Base-by-base conservation (phyloP, 768 basidiomycete genomes). In the Pulveroboletus sp. region DNA sequence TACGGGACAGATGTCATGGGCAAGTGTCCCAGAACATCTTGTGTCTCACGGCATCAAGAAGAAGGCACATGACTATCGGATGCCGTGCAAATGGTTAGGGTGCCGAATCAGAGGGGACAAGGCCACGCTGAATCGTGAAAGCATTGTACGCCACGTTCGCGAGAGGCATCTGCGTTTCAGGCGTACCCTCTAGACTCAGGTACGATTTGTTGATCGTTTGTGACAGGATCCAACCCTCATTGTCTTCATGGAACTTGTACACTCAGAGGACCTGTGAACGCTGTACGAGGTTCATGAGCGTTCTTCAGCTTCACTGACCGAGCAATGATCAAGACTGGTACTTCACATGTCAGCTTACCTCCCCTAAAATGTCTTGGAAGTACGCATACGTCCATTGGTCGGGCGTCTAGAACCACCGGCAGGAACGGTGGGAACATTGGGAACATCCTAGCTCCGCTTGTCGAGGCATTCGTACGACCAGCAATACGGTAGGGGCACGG, bases 81-180 rank as follows among this genome's bases (percentile, higher is more conserved):
- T 60, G 10, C 0, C 1, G 0, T 64, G 63, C 11, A 15, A 14
- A 21, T 63, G 62, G 62, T 1, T 2, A 0, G 43, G 43, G 1
- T 62, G 61, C 27, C 30, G 32, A 9, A 27, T 44, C 10, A 48
- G 37, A 31, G 39, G 43, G 17, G 27, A 17, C 2, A 44, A n/a
- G 8, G 1, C 0, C 2, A 4, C 0, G 13, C 38, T 64, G 15
- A 64, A 63, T 0, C 58, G 63, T 2, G 54, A 63, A 31, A 49
- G 47, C 8, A 56, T 64, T 4, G 36, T 47, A 1, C 50, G 63
- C 0, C 63, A 64, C 1, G 14, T 60, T 0, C 39, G 49, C 0
- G 63, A 64, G 31, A 49, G 6, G 3, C 62, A 64, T 21, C 3
- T 64, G 7, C 6, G 43, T 5, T 40, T 9, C 18, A 62, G 21